Conservation (phyloP, 768 basidiomycete genomes). For the Candolleomyces eurysporus region DNA sequence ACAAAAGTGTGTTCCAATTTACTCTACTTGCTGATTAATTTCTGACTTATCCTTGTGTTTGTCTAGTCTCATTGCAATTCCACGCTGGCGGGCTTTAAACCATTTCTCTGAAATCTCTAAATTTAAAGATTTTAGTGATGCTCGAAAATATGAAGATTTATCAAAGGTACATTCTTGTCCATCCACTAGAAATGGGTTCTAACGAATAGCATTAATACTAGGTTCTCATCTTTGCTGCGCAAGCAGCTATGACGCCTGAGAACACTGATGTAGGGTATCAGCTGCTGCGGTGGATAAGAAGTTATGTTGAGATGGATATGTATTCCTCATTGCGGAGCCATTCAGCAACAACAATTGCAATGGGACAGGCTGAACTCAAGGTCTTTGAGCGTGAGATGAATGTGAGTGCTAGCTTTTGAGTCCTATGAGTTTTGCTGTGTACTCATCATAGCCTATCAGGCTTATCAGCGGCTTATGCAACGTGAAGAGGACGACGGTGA, state of each 20-base stretch:
- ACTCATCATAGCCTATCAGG: slow-evolving; percentile 1
- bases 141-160: slow-evolving; percentile 33
- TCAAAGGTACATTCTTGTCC: no score
- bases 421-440: no score
- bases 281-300: slow-evolving; percentile 26
- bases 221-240: slow-evolving; percentile 27
- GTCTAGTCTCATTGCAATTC: slow-evolving; percentile 24
- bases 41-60: background rate
- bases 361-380: slow-evolving; percentile 15
- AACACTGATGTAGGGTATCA: background rate
- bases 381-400: slow-evolving; percentile 17
- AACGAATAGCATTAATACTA: slow-evolving; percentile 6
- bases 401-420: slow-evolving; percentile 17
- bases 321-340: slow-evolving; percentile 29
- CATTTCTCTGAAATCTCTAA: slow-evolving; percentile 23
- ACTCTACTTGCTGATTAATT: background rate
- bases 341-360: slow-evolving; percentile 21
- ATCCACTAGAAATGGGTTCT: no score
- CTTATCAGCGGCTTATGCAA: background rate
- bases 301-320: slow-evolving; percentile 29
- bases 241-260: slow-evolving; percentile 17
- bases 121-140: slow-evolving; percentile 29
- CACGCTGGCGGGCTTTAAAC: slow-evolving; percentile 31
- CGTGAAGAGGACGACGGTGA: background rate
- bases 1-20: slow-evolving; percentile 22